Conservation (phyloP, 768 basidiomycete species). For the Xanthoconium purpureum region DNA sequence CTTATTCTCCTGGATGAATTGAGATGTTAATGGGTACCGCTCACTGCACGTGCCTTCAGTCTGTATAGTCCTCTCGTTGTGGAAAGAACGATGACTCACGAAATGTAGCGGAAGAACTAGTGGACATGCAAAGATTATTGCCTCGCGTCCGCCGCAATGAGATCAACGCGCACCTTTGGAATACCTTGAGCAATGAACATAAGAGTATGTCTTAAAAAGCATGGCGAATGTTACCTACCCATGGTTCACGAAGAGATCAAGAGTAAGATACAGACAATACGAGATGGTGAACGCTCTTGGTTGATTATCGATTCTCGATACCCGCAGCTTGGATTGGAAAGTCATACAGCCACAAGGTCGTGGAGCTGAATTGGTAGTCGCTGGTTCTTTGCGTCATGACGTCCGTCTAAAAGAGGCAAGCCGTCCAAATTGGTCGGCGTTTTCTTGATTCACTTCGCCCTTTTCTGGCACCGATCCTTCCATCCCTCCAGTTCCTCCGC, state of each 20-base stretch:
- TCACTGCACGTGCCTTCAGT: constrained; percentile 52
- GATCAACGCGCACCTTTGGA: constrained; percentile 51
- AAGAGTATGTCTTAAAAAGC: not conserved
- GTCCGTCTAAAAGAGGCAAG: too few species aligned
- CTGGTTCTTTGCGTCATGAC: not conserved
- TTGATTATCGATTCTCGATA: too few species aligned
- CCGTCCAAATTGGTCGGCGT: too few species aligned
- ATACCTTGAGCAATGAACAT: constrained; percentile 41
- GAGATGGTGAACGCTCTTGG: constrained; percentile 2
- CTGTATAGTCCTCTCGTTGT: not conserved
- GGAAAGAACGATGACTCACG: constrained; percentile 46
- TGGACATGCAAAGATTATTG: constrained; percentile 7
- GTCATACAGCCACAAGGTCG: constrained; percentile 15
- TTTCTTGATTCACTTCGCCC: not conserved
- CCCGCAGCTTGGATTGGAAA: not conserved
- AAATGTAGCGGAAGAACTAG: constrained; percentile 96
- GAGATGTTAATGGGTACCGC: constrained; percentile 96
- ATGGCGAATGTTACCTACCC: constrained; percentile 14
- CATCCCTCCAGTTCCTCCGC: constrained; percentile 54
- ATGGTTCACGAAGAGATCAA: constrained; percentile 12
- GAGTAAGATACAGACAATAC: constrained; percentile 5
- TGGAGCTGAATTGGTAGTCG: not conserved
- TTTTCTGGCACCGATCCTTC: constrained; percentile 9
- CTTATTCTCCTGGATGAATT: constrained; percentile 96
- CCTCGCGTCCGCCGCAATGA: not conserved